Evolutionary conservation across 139 green algal species (phyloP).

Genomic region (Diplosphaera chodatii): DNA sequence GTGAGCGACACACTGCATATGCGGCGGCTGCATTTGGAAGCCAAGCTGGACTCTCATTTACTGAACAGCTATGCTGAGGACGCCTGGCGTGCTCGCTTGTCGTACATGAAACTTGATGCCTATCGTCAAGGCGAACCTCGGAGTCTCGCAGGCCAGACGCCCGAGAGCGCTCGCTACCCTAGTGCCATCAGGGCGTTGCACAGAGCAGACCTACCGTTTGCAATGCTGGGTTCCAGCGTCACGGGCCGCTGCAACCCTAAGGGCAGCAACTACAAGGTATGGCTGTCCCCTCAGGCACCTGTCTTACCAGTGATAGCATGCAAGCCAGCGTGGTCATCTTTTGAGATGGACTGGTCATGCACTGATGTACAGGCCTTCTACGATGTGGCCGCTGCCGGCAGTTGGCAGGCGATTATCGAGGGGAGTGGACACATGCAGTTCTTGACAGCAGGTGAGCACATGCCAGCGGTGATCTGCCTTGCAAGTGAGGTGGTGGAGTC

Average conservation of each 20-base stretch:
- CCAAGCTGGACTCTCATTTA: not conserved
- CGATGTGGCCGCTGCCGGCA: conserved; percentile 12
- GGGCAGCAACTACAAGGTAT: conserved; percentile 33
- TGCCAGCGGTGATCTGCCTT: not conserved
- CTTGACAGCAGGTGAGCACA: not conserved
- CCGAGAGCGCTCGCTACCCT: conserved; percentile 35
- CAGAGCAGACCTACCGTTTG: conserved; percentile 13
- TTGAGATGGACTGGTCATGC: not conserved
- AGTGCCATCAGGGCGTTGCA: conserved; percentile 26
- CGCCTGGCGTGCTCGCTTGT: too few species aligned
- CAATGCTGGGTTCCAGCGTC: conserved; percentile 34
- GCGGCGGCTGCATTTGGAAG: not conserved
- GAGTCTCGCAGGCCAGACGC: conserved; percentile 10
- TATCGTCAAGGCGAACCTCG: not conserved
- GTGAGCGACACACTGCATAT: not conserved
- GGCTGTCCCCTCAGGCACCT: not conserved
- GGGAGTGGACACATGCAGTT: not conserved
- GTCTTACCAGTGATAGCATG: not conserved
- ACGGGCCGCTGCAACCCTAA: conserved; percentile 38
- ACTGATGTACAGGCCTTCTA: conserved; percentile 10
- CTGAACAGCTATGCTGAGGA: not conserved
- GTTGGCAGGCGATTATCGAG: conserved; percentile 9
- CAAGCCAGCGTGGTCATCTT: not conserved
- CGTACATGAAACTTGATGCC: not conserved
- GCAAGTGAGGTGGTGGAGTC: not conserved